phyloP scores from a whole-genome alignment of 2,329 filamentous ascomycete species.

The Teratosphaeria viscida region DNA sequence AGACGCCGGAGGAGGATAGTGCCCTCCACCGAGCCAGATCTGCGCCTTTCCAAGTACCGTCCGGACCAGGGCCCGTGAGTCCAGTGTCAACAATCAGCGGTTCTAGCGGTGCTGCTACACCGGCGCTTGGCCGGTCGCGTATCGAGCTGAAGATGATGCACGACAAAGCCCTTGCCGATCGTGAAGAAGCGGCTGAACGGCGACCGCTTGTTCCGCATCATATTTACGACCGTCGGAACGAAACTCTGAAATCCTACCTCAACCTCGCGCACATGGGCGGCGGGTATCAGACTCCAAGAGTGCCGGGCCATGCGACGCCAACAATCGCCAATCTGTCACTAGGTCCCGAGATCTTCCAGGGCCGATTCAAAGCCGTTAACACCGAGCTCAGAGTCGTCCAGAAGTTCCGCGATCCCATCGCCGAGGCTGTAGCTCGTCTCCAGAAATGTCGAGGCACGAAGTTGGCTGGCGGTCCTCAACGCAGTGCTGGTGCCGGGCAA shows the following conservation, averaged over 20 bases:
- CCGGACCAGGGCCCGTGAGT: constrained; percentile 13
- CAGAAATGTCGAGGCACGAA: constrained; percentile 12
- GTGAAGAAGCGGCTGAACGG: constrained; percentile 16
- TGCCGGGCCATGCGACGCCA: constrained; percentile 1
- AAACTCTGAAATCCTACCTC: constrained; percentile 23
- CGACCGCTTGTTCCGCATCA: constrained; percentile 21
- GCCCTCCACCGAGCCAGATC: constrained; percentile 5
- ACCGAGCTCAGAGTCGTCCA: constrained; percentile 24
- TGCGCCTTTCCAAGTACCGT: constrained; percentile 9
- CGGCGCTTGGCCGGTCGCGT: constrained; percentile 20
- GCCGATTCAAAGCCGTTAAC: constrained; percentile 24
- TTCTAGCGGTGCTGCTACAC: constrained; percentile 22
- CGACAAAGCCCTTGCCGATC: constrained; percentile 24
- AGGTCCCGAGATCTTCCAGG: constrained; percentile 25
- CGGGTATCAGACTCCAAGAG: not conserved
- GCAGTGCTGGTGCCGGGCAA: not conserved
- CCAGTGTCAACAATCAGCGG: constrained; percentile 19
- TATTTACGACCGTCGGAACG: constrained; percentile 25
- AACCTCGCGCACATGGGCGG: constrained; percentile 4
- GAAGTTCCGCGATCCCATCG: constrained; percentile 23
- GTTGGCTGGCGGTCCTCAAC: not conserved
- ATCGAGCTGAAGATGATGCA: constrained; percentile 22
- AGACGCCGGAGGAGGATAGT: constrained; percentile 19
- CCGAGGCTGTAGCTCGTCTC: constrained; percentile 20
- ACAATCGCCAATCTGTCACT: constrained; percentile 6